Evolutionary conservation across 768 basidiomycete species (phyloP).

Genomic region (Neoboletus brunneissimus): DNA sequence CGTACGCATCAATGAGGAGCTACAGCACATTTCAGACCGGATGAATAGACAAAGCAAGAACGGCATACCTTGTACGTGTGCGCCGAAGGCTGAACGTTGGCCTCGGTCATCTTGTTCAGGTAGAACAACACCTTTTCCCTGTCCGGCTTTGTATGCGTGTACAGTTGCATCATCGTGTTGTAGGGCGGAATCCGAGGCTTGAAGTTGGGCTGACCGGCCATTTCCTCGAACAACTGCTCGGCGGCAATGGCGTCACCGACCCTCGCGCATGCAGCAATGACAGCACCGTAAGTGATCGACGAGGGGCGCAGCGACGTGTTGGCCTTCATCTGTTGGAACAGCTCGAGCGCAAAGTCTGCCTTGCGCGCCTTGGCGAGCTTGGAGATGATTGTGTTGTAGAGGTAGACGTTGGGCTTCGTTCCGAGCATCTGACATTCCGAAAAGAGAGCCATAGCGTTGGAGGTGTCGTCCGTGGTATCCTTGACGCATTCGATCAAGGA

Average conservation of each 20-base stretch:
- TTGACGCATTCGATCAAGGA: slow-evolving; percentile 83
- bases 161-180: slow-evolving; percentile 99
- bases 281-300: slow-evolving; percentile 91
- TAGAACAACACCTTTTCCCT: slow-evolving; percentile 73
- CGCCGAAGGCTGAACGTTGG: slow-evolving; percentile 68
- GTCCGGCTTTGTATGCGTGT: slow-evolving; percentile 86
- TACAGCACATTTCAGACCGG: slow-evolving; percentile 26
- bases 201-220: slow-evolving; percentile 70
- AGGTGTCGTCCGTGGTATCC: slow-evolving; percentile 94
- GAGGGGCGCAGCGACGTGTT: slow-evolving; percentile 54
- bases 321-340: slow-evolving; percentile 87
- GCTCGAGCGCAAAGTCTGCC: slow-evolving; percentile 80
- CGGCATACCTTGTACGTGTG: slow-evolving; percentile 88
- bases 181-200: slow-evolving; percentile 90
- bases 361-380: slow-evolving; percentile 94
- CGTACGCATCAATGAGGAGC: slow-evolving; percentile 89
- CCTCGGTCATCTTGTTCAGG: slow-evolving; percentile 60
- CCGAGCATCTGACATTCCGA: slow-evolving; percentile 68
- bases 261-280: slow-evolving; percentile 91
- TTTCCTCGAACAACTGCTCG: slow-evolving; percentile 81
- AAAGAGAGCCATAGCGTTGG: slow-evolving; percentile 82
- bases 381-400: slow-evolving; percentile 97
- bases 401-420: slow-evolving; percentile 76
- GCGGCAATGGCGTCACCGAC: slow-evolving; percentile 86
- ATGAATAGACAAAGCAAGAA: background rate